Evolutionary conservation across 2,329 filamentous ascomycete genomes (phyloP).

Genomic region (Fonsecaea pedrosoi): DNA sequence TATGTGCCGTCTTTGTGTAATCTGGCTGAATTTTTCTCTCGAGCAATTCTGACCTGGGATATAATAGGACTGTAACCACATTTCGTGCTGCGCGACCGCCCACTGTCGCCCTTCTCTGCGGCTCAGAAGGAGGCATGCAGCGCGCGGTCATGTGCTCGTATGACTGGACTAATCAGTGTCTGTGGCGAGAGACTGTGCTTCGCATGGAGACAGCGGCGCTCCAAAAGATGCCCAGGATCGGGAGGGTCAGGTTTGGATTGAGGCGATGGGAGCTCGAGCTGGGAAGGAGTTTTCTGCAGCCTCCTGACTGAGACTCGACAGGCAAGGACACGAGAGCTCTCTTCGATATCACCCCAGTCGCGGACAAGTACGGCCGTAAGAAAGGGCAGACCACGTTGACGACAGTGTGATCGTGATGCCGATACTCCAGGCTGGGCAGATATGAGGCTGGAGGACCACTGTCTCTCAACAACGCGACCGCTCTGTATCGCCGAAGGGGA

Average conservation of each 20-base stretch:
- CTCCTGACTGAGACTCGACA: conserved; percentile 4
- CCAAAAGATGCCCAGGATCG: conserved; percentile 47
- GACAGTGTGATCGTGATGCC: too few species aligned
- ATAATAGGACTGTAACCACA: conserved; percentile 44
- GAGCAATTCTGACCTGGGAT: background rate
- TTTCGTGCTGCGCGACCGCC: conserved; percentile 52
- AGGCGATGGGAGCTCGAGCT: conserved; percentile 11
- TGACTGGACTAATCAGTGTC: conserved; percentile 51
- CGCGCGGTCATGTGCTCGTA: conserved; percentile 56
- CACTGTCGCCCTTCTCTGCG: conserved; percentile 52
- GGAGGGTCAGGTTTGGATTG: conserved; percentile 44
- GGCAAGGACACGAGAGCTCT: too few species aligned
- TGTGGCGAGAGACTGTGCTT: conserved; percentile 55
- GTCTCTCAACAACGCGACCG: background rate
- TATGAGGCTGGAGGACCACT: too few species aligned
- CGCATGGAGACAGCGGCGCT: conserved; percentile 50
- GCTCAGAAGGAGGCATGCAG: conserved; percentile 55
- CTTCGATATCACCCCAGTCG: too few species aligned
- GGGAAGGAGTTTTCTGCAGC: conserved; percentile 14
- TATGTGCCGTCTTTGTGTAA: conserved; percentile 38
- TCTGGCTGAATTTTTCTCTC: background rate
- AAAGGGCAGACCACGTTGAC: too few species aligned
- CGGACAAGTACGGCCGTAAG: too few species aligned
- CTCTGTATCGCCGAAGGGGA: background rate
- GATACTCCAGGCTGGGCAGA: too few species aligned